Evolutionary conservation across 2,329 filamentous ascomycete species (phyloP).

Genomic region (Rutstroemia sp.): DNA sequence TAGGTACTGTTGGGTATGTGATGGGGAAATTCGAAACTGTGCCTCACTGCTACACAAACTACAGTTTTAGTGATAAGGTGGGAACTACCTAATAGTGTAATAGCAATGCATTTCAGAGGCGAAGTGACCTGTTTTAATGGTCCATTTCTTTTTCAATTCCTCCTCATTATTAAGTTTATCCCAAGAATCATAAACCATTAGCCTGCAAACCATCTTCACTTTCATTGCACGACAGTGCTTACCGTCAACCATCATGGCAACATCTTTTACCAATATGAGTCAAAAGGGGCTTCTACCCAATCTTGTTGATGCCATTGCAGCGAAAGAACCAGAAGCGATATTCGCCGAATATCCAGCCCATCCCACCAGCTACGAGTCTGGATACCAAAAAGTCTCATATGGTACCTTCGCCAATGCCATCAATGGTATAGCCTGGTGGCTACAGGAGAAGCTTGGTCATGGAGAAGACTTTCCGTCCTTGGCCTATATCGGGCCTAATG

Average conservation of each 20-base stretch:
- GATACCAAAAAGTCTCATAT: conserved; percentile 11
- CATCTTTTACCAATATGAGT: not conserved
- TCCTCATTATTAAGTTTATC: no score
- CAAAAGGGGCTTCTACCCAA: conserved; percentile 2
- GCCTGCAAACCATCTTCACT: not conserved
- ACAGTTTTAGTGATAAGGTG: no score
- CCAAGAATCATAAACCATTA: no score
- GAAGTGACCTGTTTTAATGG: no score
- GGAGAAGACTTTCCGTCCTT: conserved; percentile 31
- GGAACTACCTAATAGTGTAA: no score
- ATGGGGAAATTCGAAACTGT: no score
- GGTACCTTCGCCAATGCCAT: conserved; percentile 14
- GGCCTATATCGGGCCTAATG: conserved; percentile 34
- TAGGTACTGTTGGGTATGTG: no score
- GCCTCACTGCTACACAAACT: no score
- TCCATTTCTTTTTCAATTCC: no score
- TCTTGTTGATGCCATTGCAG: conserved; percentile 1
- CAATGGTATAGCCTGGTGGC: conserved; percentile 14
- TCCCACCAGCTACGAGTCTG: not conserved
- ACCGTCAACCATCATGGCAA: not conserved
- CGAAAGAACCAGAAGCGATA: not conserved
- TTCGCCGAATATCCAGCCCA: conserved; percentile 4
- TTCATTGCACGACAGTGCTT: not conserved
- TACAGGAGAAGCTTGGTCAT: conserved; percentile 10
- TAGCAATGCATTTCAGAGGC: no score